Conservation (phyloP, 768 basidiomycete genomes). For the Mycena belliarum region DNA sequence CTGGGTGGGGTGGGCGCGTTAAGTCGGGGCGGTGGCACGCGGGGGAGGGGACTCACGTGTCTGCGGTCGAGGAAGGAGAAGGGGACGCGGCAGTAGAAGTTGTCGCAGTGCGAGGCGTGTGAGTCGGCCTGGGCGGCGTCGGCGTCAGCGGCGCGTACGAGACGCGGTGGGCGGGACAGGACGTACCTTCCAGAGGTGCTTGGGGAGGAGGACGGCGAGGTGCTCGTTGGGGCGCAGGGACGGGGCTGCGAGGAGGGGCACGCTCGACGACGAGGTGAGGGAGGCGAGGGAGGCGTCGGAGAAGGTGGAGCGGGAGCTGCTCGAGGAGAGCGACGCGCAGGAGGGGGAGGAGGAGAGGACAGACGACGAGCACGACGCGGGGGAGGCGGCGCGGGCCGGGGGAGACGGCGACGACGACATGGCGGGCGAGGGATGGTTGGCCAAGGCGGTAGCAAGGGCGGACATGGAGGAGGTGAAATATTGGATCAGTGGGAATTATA, state of each 20-base stretch:
- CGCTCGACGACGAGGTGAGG: constrained; percentile 35
- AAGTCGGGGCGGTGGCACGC: background rate
- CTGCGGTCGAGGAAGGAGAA: constrained; percentile 75
- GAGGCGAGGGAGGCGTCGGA: constrained; percentile 30
- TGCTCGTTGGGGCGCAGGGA: constrained; percentile 61
- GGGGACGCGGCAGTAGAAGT: constrained; percentile 62
- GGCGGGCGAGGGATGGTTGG: constrained; percentile 17
- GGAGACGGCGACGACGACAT: constrained; percentile 27
- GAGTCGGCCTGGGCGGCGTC: constrained; percentile 44
- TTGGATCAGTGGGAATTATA: background rate
- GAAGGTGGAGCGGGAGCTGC: constrained; percentile 18
- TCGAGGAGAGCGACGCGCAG: constrained; percentile 10
- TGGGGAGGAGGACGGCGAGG: constrained; percentile 73
- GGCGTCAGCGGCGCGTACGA: too few species aligned
- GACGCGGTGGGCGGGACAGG: too few species aligned
- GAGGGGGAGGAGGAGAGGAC: constrained; percentile 38
- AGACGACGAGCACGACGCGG: constrained; percentile 28
- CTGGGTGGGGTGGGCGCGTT: background rate
- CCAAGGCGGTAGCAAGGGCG: constrained; percentile 5
- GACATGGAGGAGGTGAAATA: constrained; percentile 1
- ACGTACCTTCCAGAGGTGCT: constrained; percentile 65
- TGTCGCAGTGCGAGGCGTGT: constrained; percentile 66
- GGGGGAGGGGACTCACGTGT: constrained; percentile 36
- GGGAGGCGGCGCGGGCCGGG: constrained; percentile 12
- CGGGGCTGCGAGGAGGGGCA: constrained; percentile 29